phyloP scores from a whole-genome alignment of 257 asterid genomes.

The Plantago ovata region DNA sequence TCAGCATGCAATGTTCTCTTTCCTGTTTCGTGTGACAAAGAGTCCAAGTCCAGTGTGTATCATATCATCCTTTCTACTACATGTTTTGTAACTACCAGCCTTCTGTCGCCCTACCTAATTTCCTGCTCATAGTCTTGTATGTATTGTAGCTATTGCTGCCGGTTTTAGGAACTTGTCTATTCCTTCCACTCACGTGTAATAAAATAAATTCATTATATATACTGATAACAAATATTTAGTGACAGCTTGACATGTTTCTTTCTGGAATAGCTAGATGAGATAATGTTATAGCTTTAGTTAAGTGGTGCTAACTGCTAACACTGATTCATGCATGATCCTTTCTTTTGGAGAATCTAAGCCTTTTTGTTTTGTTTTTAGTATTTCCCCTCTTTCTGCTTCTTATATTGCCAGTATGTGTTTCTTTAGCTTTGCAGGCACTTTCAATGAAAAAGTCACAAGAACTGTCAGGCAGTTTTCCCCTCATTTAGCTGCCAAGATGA shows the following conservation, averaged over 20 bases:
- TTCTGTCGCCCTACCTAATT: not conserved
- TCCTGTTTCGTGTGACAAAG: too few species aligned
- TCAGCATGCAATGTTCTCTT: not conserved
- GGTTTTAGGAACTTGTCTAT: too few species aligned
- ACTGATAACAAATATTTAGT: too few species aligned
- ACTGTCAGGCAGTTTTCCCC: constrained; percentile 91
- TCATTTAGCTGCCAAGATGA: constrained; percentile 96
- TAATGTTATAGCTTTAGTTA: too few species aligned
- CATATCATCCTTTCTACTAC: not conserved
- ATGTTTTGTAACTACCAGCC: not conserved
- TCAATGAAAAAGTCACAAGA: constrained; percentile 89
- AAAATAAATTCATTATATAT: not conserved
- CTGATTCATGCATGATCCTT: not conserved
- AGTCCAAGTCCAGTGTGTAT: not conserved
- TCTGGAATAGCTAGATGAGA: too few species aligned
- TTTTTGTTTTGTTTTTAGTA: too few species aligned
- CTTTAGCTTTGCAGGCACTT: constrained; percentile 90
- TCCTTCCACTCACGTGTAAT: not conserved
- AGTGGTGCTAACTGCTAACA: not conserved
- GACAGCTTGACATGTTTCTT: too few species aligned
- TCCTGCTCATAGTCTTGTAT: too few species aligned
- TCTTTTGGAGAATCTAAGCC: not conserved
- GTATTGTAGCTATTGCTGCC: too few species aligned
- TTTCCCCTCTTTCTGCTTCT: constrained; percentile 13
- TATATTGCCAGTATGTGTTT: constrained; percentile 27